Conservation (phyloP, 2,329 filamentous ascomycete species). For the Penicillium carneum region DNA sequence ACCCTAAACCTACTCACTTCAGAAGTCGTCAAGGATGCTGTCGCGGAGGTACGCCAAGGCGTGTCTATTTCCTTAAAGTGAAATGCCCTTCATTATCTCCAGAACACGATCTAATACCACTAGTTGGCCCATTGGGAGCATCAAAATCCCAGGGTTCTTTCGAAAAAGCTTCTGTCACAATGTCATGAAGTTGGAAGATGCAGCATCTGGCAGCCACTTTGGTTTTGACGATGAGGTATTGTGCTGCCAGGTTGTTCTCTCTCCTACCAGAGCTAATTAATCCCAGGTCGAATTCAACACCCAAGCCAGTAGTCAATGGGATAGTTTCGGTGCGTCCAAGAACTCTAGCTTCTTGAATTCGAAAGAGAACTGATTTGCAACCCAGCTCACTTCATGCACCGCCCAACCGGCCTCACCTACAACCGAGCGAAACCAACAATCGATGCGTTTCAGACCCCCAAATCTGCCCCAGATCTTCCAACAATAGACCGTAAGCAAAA, state of each 20-base stretch:
- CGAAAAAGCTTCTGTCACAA: slow-evolving; percentile 46
- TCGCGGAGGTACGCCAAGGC: slow-evolving; percentile 53
- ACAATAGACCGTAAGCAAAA: slow-evolving; percentile 34
- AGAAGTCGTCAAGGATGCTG: slow-evolving; percentile 52
- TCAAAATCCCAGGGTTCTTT: slow-evolving; percentile 48
- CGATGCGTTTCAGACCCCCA: slow-evolving; percentile 30
- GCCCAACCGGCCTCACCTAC: slow-evolving; percentile 40
- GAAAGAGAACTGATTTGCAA: background rate
- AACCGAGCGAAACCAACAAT: slow-evolving; percentile 42
- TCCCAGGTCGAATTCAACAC: slow-evolving; percentile 54
- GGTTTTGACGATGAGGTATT: slow-evolving; percentile 55
- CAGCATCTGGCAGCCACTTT: slow-evolving; percentile 45
- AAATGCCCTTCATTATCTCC: slow-evolving; percentile 31
- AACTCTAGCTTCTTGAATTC: background rate
- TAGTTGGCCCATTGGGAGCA: slow-evolving; percentile 38
- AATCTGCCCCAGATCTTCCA: slow-evolving; percentile 24
- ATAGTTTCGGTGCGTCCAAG: slow-evolving; percentile 52
- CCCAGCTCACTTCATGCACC: slow-evolving; percentile 35
- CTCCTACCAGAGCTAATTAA: background rate
- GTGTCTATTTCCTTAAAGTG: slow-evolving; percentile 54
- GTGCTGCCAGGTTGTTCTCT: background rate
- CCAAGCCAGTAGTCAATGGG: slow-evolving; percentile 57
- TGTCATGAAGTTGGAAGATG: slow-evolving; percentile 37
- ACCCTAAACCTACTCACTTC: slow-evolving; percentile 57
- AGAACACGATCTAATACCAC: background rate